phyloP scores from a whole-genome alignment of 345 rosid genomes.

The Salix dunnii region DNA sequence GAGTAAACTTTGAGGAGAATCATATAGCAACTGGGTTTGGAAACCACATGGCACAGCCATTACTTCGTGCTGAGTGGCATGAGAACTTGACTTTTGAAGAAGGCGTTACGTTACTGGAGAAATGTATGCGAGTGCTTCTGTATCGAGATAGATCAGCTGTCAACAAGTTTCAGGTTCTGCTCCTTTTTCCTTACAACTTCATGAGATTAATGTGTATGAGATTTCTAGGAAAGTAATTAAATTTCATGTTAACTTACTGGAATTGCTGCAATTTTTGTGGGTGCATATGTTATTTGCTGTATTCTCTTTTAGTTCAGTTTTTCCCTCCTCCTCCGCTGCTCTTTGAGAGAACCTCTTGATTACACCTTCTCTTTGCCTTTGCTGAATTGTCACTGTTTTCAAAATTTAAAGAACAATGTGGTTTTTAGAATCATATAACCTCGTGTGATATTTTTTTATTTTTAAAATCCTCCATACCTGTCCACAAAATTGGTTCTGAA shows the following conservation, averaged over 20 bases:
- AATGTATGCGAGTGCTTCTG: conserved; percentile 94
- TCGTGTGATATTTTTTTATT: neutral
- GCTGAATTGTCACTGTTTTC: neutral
- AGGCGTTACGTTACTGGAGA: conserved; percentile 86
- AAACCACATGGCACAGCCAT: conserved; percentile 92
- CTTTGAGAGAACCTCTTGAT: no score
- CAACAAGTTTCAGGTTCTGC: conserved; percentile 88
- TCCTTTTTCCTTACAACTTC: neutral
- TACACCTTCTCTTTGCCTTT: neutral
- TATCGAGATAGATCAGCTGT: conserved; percentile 97
- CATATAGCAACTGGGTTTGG: conserved; percentile 98
- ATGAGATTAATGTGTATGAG: neutral
- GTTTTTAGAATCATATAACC: neutral
- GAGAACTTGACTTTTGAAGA: conserved; percentile 88
- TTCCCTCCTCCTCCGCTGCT: no score
- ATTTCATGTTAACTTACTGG: neutral
- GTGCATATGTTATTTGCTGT: neutral
- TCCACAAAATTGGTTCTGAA: neutral
- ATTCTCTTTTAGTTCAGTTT: neutral
- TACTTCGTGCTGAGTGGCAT: conserved; percentile 93
- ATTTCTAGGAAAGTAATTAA: neutral
- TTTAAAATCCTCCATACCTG: neutral
- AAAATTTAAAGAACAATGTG: neutral
- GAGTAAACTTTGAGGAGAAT: conserved; percentile 84
- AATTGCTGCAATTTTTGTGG: neutral